Conservation (phyloP, 129 eudicot genomes). For the Flaveria bidentis region DNA sequence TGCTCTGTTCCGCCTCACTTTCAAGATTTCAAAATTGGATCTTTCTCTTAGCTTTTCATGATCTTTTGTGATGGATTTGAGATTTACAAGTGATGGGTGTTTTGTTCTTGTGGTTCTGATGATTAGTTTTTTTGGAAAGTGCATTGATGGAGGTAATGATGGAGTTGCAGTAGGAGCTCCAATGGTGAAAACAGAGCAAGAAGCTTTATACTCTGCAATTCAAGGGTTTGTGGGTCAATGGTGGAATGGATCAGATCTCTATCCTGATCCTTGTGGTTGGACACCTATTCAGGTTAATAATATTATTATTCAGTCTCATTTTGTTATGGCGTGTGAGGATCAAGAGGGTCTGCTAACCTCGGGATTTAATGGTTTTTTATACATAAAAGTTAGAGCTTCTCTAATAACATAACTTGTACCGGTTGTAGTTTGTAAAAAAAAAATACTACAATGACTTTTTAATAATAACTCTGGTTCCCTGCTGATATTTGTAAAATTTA, state of each 20-base stretch:
- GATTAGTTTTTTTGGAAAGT: conserved; percentile 25
- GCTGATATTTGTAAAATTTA: too few species aligned
- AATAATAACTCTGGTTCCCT: too few species aligned
- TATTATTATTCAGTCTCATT: background rate
- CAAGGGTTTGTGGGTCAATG: conserved; percentile 83
- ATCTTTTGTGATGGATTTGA: conserved; percentile 29
- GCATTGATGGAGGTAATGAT: conserved; percentile 40
- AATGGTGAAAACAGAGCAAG: conserved; percentile 76
- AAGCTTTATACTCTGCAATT: conserved; percentile 62
- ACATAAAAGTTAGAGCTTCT: too few species aligned
- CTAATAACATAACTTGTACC: too few species aligned
- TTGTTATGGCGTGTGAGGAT: too few species aligned
- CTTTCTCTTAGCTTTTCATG: background rate
- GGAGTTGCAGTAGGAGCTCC: conserved; percentile 48
- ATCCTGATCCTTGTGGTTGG: conserved; percentile 99
- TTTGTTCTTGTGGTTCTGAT: conserved; percentile 26
- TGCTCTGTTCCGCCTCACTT: conserved; percentile 19
- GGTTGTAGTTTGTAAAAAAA: too few species aligned
- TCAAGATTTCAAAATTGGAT: conserved; percentile 19
- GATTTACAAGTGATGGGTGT: conserved; percentile 16
- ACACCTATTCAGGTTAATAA: conserved; percentile 74
- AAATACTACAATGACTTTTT: too few species aligned
- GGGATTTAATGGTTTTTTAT: too few species aligned
- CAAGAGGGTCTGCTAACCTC: too few species aligned
- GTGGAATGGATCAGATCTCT: conserved; percentile 97